phyloP scores from a whole-genome alignment of 352 stramenopile species.

The Phytophthora aleatoria region DNA sequence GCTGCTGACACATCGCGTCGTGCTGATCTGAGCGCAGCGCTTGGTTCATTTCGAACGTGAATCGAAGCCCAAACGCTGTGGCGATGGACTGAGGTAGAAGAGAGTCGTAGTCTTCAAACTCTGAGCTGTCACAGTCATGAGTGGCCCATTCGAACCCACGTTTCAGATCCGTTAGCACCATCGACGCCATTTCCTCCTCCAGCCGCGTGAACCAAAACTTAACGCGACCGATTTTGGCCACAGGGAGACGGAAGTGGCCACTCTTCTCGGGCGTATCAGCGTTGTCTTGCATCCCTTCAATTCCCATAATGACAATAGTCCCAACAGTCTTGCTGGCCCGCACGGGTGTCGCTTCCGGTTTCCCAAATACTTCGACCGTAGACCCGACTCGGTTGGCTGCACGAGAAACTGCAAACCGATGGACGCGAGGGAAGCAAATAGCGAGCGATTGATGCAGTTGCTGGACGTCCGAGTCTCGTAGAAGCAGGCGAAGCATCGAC shows the following conservation, averaged over 20 bases:
- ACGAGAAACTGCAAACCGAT: constrained; percentile 36
- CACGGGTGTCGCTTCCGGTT: constrained; percentile 10
- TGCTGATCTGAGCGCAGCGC: constrained; percentile 3
- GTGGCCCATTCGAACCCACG: constrained; percentile 30
- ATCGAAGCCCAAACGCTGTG: constrained; percentile 24
- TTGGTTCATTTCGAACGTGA: constrained; percentile 45
- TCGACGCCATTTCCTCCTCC: constrained; percentile 59
- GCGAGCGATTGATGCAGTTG: constrained; percentile 35
- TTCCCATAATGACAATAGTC: constrained; percentile 28
- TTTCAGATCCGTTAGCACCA: constrained; percentile 48
- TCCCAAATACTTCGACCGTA: constrained; percentile 25
- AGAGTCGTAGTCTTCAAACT: constrained; percentile 1
- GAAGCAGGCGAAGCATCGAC: constrained; percentile 43
- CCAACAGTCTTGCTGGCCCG: constrained; percentile 17
- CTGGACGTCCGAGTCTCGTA: constrained; percentile 44
- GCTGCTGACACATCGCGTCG: not conserved
- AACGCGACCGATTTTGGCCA: constrained; percentile 71
- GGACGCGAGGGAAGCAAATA: constrained; percentile 47
- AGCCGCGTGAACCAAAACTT: constrained; percentile 71
- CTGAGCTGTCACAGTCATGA: not conserved
- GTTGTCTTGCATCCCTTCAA: constrained; percentile 17
- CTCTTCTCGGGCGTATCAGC: constrained; percentile 1
- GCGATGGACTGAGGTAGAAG: constrained; percentile 44
- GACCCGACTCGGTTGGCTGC: constrained; percentile 21
- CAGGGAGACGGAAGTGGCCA: constrained; percentile 33